Evolutionary conservation across 2,329 filamentous ascomycete genomes (phyloP).

Genomic region (Colletotrichum sp.): DNA sequence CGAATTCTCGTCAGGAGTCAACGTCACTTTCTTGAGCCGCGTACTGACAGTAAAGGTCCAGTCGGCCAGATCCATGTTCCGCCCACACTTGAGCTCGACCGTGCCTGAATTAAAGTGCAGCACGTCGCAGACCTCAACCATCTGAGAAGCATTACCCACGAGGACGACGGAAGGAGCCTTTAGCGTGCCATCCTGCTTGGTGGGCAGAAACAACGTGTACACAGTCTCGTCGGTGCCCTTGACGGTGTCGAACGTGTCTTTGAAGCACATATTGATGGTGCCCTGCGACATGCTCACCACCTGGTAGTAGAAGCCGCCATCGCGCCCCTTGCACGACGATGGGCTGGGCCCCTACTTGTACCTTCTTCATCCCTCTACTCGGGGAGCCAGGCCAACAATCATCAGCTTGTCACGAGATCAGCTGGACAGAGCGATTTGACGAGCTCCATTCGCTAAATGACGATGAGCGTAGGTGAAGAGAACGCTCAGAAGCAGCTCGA

Average conservation of each 20-base stretch:
- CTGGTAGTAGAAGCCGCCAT: not conserved
- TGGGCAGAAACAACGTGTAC: not conserved
- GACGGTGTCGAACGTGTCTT: not conserved
- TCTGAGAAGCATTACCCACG: not conserved
- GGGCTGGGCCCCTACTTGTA: not conserved
- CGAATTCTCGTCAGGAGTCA: not conserved
- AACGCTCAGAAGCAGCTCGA: no score
- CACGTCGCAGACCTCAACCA: not conserved
- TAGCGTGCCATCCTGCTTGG: not conserved
- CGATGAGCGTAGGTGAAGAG: no score
- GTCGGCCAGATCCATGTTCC: not conserved
- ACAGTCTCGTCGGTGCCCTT: not conserved
- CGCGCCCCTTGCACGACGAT: not conserved
- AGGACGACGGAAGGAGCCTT: not conserved
- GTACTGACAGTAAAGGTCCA: not conserved
- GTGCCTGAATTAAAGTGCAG: not conserved
- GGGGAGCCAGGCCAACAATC: no score
- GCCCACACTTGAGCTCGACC: not conserved
- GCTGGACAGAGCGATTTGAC: no score
- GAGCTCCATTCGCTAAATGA: no score
- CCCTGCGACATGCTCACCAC: not conserved
- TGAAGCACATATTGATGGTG: not conserved
- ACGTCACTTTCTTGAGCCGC: not conserved
- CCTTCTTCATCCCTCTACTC: no score
- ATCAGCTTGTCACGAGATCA: no score